A percentile compares a stretch with the other conserved stretches of the same genome.
phyloP scores from a whole-genome alignment of 2,329 filamentous ascomycete genomes.

The Alternaria dauci region DNA sequence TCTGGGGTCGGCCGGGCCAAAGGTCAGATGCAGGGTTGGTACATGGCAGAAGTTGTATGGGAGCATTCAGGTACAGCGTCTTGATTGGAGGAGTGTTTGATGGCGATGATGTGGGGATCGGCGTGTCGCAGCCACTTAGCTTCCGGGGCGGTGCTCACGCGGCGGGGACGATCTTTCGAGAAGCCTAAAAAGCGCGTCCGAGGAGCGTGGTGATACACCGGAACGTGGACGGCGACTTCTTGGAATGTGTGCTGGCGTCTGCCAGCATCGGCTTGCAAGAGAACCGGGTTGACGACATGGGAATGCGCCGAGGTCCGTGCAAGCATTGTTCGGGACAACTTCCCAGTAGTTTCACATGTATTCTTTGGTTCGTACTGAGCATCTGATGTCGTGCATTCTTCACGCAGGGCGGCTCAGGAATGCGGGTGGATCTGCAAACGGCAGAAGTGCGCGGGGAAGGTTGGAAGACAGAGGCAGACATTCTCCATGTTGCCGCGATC shows the following conservation, averaged over 20 bases:
- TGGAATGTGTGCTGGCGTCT: not conserved
- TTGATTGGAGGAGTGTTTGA: constrained; percentile 39
- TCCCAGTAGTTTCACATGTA: not conserved
- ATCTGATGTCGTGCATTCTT: constrained; percentile 6
- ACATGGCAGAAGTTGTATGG: constrained; percentile 11
- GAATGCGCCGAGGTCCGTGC: not conserved
- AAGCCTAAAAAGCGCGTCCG: constrained; percentile 5
- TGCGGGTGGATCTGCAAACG: not conserved
- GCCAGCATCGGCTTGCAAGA: not conserved
- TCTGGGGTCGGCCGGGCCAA: constrained; percentile 10
- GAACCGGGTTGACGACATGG: constrained; percentile 1
- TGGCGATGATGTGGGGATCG: constrained; percentile 43
- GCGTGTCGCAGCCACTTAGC: constrained; percentile 30
- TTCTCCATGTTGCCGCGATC: constrained; percentile 3
- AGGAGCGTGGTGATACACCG: constrained; percentile 7
- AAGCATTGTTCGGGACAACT: not conserved
- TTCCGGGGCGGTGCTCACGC: constrained; percentile 14
- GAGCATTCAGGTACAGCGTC: constrained; percentile 40
- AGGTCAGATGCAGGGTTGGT: constrained; percentile 29
- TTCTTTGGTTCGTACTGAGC: not conserved
- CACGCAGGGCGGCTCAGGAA: constrained; percentile 4
- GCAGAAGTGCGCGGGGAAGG: constrained; percentile 1
- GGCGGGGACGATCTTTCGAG: constrained; percentile 12
- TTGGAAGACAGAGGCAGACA: not conserved
- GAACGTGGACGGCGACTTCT: not conserved